Evolutionary conservation across 805 yeast genomes (phyloP), one percentile per base, ranked within the genome.

Genomic region (Teunomyces kruisii): DNA sequence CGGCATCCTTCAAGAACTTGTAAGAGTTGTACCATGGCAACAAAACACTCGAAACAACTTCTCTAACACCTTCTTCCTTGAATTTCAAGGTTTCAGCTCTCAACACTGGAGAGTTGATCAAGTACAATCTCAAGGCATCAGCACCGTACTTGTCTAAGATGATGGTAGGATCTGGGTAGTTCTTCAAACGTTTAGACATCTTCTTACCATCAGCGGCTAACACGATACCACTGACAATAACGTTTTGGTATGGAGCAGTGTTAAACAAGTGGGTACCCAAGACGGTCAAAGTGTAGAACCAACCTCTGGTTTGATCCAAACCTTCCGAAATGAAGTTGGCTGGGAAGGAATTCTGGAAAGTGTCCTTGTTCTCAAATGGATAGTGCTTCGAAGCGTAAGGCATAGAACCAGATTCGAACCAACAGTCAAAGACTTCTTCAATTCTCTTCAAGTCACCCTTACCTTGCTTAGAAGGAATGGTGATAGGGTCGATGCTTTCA

Each of bases 361-460:
- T 67, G 12, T 88, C 90, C 64, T 81, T 70, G 62, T 81, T 80
- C 72, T 92, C 97, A 66, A 94, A 94, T 54, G 99, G 99, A 65
- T 91, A 94, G 68, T 94, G 99, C 65, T 86, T 84, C 32, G 96
- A 86, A 44, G 97, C 98, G 58, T 86, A 94, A 51, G 99, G 99
- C 99, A 94, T 94, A 42, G 97, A 85, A 55, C 99, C 99, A 14
- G 97, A 89, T 76, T 94, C 99, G 63, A 94, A 94, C 99, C 99
- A 94, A 76, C 99, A 94, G 74, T 94, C 99, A 64, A 94, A 94
- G 39, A 94, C 99, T 71, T 94, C 98, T 65, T 92, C 98, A 49
- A 94, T 79, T 78, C 99, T 86, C 65, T 72, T 86, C 70, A 94
- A 80, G 16, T 63, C 74, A 55, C 97, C 97, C 65, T 90, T 90